Evolutionary conservation across 352 stramenopile species (phyloP).

Genomic region (Discostella stelligera): DNA sequence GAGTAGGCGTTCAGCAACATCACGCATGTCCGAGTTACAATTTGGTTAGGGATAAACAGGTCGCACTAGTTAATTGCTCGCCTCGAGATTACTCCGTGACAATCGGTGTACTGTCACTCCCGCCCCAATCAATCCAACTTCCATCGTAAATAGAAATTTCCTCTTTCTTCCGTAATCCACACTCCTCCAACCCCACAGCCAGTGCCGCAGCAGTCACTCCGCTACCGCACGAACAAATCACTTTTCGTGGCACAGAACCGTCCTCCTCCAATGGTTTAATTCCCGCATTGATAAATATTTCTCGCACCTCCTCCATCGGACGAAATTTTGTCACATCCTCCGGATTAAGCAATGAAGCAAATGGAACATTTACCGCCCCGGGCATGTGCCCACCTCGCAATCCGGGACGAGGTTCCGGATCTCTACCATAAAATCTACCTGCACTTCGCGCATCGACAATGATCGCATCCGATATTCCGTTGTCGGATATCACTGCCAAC

Average conservation of each 20-base stretch:
- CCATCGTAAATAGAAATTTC: slow-evolving; percentile 73
- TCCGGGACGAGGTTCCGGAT: slow-evolving; percentile 88
- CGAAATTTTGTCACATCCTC: slow-evolving; percentile 67
- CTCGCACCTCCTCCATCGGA: slow-evolving; percentile 84
- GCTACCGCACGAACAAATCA: slow-evolving; percentile 67
- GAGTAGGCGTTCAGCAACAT: neutral
- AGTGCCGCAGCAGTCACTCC: slow-evolving; percentile 72
- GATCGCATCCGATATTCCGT: slow-evolving; percentile 30
- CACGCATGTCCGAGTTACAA: too few relatives aligned
- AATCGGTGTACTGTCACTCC: slow-evolving; percentile 83
- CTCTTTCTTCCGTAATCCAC: slow-evolving; percentile 55
- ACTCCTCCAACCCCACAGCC: slow-evolving; percentile 82
- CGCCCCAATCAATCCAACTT: slow-evolving; percentile 81
- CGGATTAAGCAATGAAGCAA: slow-evolving; percentile 85
- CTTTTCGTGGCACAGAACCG: slow-evolving; percentile 25
- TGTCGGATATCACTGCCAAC: slow-evolving; percentile 30
- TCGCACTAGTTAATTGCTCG: too few relatives aligned
- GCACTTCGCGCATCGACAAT: slow-evolving; percentile 89
- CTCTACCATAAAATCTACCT: slow-evolving; percentile 87
- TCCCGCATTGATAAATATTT: slow-evolving; percentile 59
- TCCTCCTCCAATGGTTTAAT: slow-evolving; percentile 38
- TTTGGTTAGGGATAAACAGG: too few relatives aligned
- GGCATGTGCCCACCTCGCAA: slow-evolving; percentile 91
- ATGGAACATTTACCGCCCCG: slow-evolving; percentile 88
- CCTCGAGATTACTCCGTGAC: slow-evolving; percentile 78